Evolutionary conservation across 768 basidiomycete genomes (phyloP).

Genomic region (Leccinellum albellum): DNA sequence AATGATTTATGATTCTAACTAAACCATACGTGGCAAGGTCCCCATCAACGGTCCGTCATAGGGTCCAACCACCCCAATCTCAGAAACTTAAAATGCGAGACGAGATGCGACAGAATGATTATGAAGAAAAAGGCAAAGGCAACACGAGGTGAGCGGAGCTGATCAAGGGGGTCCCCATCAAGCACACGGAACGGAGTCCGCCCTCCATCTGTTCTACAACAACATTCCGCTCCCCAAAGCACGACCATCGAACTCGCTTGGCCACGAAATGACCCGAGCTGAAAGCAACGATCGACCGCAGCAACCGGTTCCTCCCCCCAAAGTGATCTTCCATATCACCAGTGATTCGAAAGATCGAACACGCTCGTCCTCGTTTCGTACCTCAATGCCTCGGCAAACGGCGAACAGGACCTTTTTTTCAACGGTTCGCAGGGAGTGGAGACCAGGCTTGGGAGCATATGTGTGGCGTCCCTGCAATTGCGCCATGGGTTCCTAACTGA

Average conservation of each 20-base stretch:
- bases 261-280: conserved; percentile 1
- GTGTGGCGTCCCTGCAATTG: neutral
- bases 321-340: neutral
- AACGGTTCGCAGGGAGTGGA: neutral
- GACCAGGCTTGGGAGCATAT: neutral
- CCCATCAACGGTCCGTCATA: neutral
- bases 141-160: neutral
- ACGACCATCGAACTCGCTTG: neutral
- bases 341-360: neutral
- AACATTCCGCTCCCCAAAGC: neutral
- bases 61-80: neutral
- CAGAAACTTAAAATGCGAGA: neutral
- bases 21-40: neutral
- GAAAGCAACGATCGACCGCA: neutral
- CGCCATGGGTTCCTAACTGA: neutral
- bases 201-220: neutral
- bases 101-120: neutral
- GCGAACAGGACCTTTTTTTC: neutral
- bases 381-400: neutral
- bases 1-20: neutral
- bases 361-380: neutral
- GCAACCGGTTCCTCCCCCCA: neutral
- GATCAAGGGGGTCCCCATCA: neutral
- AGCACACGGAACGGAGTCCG: neutral
- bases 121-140: neutral